phyloP scores from a whole-genome alignment of 352 stramenopile species.

The Phytophthora macrochlamydospora region DNA sequence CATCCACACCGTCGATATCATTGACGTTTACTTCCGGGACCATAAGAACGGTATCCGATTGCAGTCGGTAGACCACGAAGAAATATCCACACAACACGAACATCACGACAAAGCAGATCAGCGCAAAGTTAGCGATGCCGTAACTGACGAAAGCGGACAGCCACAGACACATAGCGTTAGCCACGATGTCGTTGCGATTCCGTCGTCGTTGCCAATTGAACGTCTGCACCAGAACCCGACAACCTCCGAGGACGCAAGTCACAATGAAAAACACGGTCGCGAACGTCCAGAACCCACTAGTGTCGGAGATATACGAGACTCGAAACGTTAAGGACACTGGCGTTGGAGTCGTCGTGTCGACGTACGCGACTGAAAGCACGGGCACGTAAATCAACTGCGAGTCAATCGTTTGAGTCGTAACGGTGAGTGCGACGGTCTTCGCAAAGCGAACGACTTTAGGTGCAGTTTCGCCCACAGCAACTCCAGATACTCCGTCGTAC shows the following conservation, averaged over 20 bases:
- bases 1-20: slow-evolving; percentile 56
- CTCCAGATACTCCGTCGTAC: slow-evolving; percentile 82
- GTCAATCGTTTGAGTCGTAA: slow-evolving; percentile 56
- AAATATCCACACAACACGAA: slow-evolving; percentile 88
- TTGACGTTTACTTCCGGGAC: slow-evolving; percentile 75
- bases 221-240: slow-evolving; percentile 71
- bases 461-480: slow-evolving; percentile 47
- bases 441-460: slow-evolving; percentile 76
- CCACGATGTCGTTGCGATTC: slow-evolving; percentile 69
- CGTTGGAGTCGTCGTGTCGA: slow-evolving; percentile 45
- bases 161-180: slow-evolving; percentile 53
- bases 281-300: slow-evolving; percentile 74
- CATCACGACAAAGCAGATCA: slow-evolving; percentile 58
- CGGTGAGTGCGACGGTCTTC: slow-evolving; percentile 64
- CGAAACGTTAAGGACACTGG: slow-evolving; percentile 61
- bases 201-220: slow-evolving; percentile 90
- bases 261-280: slow-evolving; percentile 77
- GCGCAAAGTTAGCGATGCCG: slow-evolving; percentile 46
- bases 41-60: slow-evolving; percentile 88
- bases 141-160: slow-evolving; percentile 47
- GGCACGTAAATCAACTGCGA: slow-evolving; percentile 68
- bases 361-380: slow-evolving; percentile 81
- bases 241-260: slow-evolving; percentile 55
- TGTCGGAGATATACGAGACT: slow-evolving; percentile 89
- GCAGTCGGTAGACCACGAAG: slow-evolving; percentile 95